Percentiles rank a stretch among this genome's conserved stretches.
Evolutionary conservation across 495 filamentous ascomycete genomes (phyloP).

Genomic region (Physcia stellaris): DNA sequence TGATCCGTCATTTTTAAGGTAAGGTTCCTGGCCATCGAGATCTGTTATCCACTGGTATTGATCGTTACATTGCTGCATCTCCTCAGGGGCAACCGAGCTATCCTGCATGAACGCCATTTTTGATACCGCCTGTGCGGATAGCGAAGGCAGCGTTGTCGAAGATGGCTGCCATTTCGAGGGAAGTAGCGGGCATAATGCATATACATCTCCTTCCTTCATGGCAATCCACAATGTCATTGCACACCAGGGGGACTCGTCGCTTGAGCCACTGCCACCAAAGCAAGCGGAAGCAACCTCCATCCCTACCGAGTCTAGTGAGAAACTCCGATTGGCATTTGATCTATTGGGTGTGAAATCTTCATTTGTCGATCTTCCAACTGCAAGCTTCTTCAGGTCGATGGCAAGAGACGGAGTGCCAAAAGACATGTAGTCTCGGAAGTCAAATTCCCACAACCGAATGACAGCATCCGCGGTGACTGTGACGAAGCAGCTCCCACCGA

Average conservation of each 20-base stretch:
- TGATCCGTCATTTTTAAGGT: conserved; percentile 22
- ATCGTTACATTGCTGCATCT: conserved; percentile 46
- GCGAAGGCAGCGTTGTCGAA: conserved; percentile 55
- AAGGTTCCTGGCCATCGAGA: conserved; percentile 64
- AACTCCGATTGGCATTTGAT: conserved; percentile 59
- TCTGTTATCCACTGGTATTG: conserved; percentile 76
- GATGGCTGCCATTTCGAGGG: conserved; percentile 73
- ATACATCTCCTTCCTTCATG: conserved; percentile 78
- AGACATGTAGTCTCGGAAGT: conserved; percentile 62
- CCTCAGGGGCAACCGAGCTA: conserved; percentile 37
- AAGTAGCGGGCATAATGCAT: conserved; percentile 77
- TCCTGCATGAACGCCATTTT: conserved; percentile 48
- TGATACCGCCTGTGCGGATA: conserved; percentile 59
- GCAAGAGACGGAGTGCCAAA: conserved; percentile 71
- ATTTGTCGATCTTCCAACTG: conserved; percentile 60
- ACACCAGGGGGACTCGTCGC: conserved; percentile 65
- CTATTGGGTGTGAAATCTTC: conserved; percentile 61
- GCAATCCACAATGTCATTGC: conserved; percentile 87
- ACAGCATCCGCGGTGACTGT: conserved; percentile 76
- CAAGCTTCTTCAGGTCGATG: conserved; percentile 69
- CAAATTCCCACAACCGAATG: conserved; percentile 78
- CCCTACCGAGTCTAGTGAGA: conserved; percentile 70
- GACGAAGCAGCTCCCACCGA: conserved; percentile 56
- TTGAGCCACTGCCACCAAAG: conserved; percentile 54
- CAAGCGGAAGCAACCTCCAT: conserved; percentile 80